Evolutionary conservation across 1,139 yeast species (phyloP), one percentile per base, ranked within the genome.

Genomic region (Wickerhamomyces sp.): DNA sequence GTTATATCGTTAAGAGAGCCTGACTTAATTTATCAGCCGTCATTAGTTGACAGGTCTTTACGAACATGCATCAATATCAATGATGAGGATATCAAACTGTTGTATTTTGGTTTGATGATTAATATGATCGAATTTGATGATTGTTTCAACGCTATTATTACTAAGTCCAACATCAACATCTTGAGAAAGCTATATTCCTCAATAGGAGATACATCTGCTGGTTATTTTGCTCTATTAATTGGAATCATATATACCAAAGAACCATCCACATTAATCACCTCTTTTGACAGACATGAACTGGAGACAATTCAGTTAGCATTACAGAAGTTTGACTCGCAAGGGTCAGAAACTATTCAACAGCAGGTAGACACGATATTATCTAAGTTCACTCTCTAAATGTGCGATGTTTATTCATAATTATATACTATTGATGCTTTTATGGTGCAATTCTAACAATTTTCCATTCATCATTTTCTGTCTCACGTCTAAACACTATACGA

Each of bases 401-500:
- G n/a, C 6, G 14, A 25, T 9, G 28, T 10, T 25, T 10, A 10
- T 25, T 16, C 28, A 14, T 14, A 6, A 9, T n/a, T n/a, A n/a
- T n/a, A n/a, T n/a, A n/a, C n/a, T n/a, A n/a, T n/a, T n/a, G n/a
- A n/a, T n/a, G n/a, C 27, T 10, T 18, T 40, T 31, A 87, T 50
- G 97, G 95, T 4, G 96, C 88, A 35, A 89, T 65, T 63, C 97
- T 76, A 32, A 69, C 65, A 20, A 82, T 55, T 32, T 68, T 63
- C 95, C 95, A 90, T 28, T 68, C 62, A 2, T 61, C 70, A 14
- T 62, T 65, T 18, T 67, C 72, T 15, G 65, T 51, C 10, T 74
- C 78, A 56, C 94, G 72, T 48, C 75, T 73, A 62, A 74, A 92
- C n/a, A 80, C 76, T 42, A 89, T 70, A 55, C 98, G 75, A 63